Conservation (phyloP, 257 asterid genomes). For the Solanum pimpinellifolium region DNA sequence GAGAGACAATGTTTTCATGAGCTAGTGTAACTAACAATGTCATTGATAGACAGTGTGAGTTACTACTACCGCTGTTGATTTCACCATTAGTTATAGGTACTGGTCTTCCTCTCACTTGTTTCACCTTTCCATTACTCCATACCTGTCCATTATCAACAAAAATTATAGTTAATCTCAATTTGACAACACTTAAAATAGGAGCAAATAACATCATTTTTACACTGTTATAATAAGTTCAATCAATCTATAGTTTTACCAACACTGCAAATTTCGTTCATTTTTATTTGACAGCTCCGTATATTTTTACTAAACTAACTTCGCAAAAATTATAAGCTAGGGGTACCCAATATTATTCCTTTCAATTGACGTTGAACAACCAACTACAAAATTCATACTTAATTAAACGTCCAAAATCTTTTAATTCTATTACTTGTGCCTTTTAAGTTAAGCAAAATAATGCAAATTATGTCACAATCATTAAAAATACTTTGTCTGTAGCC, state of each 20-base stretch:
- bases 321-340: not conserved
- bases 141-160: conserved; percentile 24
- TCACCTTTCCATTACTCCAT: conserved; percentile 76
- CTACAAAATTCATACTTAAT: not conserved
- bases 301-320: not conserved
- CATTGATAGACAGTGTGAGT: conserved; percentile 19
- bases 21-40: conserved; percentile 56
- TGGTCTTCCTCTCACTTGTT: conserved; percentile 60
- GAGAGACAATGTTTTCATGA: conserved; percentile 28
- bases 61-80: not conserved
- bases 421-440: not conserved
- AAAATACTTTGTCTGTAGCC: not conserved
- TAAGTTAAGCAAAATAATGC: not conserved
- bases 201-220: not conserved
- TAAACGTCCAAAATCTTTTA: not conserved
- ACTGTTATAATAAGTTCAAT: not conserved
- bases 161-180: not conserved
- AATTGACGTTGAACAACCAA: not conserved
- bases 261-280: not conserved
- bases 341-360: not conserved
- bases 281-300: not conserved
- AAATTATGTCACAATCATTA: not conserved
- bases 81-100: not conserved
- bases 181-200: not conserved
- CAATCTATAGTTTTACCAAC: not conserved